phyloP scores from a whole-genome alignment of 176 grass and related monocot genomes.

The Eleusine coracana region DNA sequence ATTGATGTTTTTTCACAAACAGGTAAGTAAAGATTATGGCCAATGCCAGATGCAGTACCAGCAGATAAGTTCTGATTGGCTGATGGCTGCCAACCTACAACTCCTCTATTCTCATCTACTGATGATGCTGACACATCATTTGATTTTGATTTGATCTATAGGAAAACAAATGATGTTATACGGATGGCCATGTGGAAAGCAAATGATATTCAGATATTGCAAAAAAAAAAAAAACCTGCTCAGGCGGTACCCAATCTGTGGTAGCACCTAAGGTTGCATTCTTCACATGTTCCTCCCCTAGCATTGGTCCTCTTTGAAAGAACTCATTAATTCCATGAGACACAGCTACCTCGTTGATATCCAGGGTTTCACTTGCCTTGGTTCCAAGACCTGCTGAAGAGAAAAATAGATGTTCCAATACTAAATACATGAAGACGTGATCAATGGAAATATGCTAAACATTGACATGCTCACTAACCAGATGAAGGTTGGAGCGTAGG shows the following conservation, averaged over 20 bases:
- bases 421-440: neutral
- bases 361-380: neutral
- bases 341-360: constrained; percentile 25
- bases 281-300: constrained; percentile 29
- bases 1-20: constrained; percentile 29
- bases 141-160: constrained; percentile 34
- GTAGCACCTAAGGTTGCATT: constrained; percentile 1
- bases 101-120: constrained; percentile 12
- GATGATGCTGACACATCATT: constrained; percentile 23
- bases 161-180: neutral
- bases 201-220: constrained; percentile 3
- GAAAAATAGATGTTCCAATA: constrained; percentile 25
- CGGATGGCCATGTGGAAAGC: constrained; percentile 5
- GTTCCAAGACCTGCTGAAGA: constrained; percentile 46
- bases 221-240: constrained; percentile 41
- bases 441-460: constrained; percentile 28
- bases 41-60: constrained; percentile 21
- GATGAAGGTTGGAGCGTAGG: constrained; percentile 42
- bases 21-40: constrained; percentile 29
- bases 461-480: constrained; percentile 40
- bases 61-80: constrained; percentile 30
- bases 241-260: constrained; percentile 36
- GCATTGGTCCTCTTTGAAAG: constrained; percentile 30
- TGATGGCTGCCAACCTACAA: constrained; percentile 38
- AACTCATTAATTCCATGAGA: constrained; percentile 32